Conservation (phyloP, 2,329 filamentous ascomycete species). For the Colletotrichum destructivum region DNA sequence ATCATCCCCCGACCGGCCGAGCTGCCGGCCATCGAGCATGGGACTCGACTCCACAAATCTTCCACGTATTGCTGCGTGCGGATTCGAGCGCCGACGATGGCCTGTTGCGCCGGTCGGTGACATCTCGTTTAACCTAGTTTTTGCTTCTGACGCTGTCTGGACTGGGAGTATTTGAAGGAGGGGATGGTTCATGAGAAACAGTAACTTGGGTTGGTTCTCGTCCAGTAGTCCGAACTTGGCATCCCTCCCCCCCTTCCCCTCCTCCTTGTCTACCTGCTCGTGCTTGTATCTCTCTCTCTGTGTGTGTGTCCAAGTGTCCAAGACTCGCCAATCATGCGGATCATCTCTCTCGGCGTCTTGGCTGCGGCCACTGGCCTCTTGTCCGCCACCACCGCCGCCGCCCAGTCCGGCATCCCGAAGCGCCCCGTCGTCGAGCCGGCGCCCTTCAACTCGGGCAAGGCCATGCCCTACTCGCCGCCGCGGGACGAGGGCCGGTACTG, state of each 20-base stretch:
- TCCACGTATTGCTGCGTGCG: slow-evolving; percentile 36
- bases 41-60: slow-evolving; percentile 30
- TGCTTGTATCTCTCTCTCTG: too few relatives aligned
- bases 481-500: slow-evolving; percentile 36
- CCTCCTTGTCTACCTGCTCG: too few relatives aligned
- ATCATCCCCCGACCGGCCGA: slow-evolving; percentile 33
- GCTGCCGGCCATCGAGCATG: slow-evolving; percentile 1
- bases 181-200: not conserved
- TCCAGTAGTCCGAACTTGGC: not conserved
- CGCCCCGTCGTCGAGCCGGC: slow-evolving; percentile 31
- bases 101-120: not conserved
- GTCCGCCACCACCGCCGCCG: slow-evolving; percentile 1
- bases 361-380: slow-evolving; percentile 20
- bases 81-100: not conserved
- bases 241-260: not conserved
- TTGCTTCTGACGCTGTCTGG: not conserved
- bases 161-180: slow-evolving; percentile 16
- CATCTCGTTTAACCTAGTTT: slow-evolving; percentile 7
- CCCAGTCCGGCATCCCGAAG: slow-evolving; percentile 12
- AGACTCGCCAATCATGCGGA: slow-evolving; percentile 17
- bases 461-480: slow-evolving; percentile 32
- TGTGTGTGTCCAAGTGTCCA: not conserved
- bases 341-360: not conserved
- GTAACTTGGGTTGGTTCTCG: not conserved
- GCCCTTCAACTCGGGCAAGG: slow-evolving; percentile 28